Conservation (phyloP, 805 yeast genomes). For the Ogataea pini region DNA sequence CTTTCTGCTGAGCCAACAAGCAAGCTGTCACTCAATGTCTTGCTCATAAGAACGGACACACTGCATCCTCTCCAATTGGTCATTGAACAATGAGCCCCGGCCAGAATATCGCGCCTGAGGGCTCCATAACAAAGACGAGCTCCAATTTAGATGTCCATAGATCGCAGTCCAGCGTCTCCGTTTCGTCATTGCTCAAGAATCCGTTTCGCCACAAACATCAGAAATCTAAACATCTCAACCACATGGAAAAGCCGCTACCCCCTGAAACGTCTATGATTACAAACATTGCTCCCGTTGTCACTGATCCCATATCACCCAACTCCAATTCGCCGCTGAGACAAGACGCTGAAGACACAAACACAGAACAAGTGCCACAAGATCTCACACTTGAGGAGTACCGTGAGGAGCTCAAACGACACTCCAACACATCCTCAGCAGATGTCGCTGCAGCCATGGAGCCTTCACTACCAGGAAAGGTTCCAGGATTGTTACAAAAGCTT, state of each 20-base stretch:
- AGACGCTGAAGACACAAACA: neutral
- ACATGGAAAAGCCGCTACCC: neutral
- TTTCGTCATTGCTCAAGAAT: conserved; percentile 23
- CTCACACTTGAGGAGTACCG: conserved; percentile 31
- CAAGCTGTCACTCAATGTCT: neutral
- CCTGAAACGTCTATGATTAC: neutral
- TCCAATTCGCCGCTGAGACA: conserved; percentile 5
- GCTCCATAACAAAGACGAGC: neutral
- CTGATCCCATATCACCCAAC: conserved; percentile 2
- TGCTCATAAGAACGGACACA: neutral
- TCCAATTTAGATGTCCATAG: conserved; percentile 10
- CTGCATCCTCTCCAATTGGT: neutral
- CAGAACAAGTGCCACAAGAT: conserved; percentile 12
- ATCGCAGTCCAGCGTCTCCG: conserved; percentile 25
- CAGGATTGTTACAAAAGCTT: neutral
- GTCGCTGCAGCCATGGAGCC: neutral
- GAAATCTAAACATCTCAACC: neutral
- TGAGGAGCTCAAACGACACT: conserved; percentile 21
- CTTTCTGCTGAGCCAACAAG: neutral
- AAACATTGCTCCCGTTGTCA: neutral
- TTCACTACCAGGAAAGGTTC: neutral
- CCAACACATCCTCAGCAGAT: conserved; percentile 5
- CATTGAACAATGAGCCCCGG: conserved; percentile 2
- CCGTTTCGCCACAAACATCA: conserved; percentile 19
- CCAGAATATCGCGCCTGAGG: neutral